Evolutionary conservation across 768 basidiomycete species (phyloP), one percentile per base, ranked within the genome.

Genomic region (Rubroboletus satanas): DNA sequence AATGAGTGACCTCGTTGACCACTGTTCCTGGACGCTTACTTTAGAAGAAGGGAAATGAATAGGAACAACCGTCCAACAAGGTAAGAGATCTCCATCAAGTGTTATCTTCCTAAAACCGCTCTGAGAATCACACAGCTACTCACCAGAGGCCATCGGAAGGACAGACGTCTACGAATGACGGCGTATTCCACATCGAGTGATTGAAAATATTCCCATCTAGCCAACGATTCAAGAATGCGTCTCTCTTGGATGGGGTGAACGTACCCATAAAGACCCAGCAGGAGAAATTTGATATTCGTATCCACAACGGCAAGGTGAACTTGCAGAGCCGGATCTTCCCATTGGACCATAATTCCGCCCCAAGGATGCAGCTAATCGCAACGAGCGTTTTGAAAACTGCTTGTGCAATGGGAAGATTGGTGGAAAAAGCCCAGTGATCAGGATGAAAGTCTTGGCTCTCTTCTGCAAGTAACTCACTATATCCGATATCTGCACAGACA

Each of bases 111-210:
- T 6, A 17, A 26, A 49, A 18, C 1, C 2, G 5, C 2, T 12
- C 32, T 15, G 32, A 45, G 17, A 39, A 17, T 42, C 4, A 26
- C 11, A 5, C 8, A 10, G 17, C 18, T 21, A 49, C 63, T 57
- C 37, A 69, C 70, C 39, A 69, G 49, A 26, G 60, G 21, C 70
- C 63, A 71, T 31, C 57, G 54, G 32, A 69, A 71, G 17, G 65
- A 7, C 3, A 61, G 15, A n/a, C 57, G 63, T 5, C 61, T 45
- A 37, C 60, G 61, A 35, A 71, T 35, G 29, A 71, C 49, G 4
- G 60, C 65, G 10, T 52, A 61, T 45, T 71, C 70, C 4, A 65
- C 54, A 2, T 54, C 51, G 12, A 60, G 44, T 2, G 61, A 59
- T 11, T 48, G 43, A 2, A 70, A 7, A 35, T 66, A 69, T 14